Evolutionary conservation across 2,329 filamentous ascomycete genomes (phyloP).

Genomic region (Xylaria sp.): DNA sequence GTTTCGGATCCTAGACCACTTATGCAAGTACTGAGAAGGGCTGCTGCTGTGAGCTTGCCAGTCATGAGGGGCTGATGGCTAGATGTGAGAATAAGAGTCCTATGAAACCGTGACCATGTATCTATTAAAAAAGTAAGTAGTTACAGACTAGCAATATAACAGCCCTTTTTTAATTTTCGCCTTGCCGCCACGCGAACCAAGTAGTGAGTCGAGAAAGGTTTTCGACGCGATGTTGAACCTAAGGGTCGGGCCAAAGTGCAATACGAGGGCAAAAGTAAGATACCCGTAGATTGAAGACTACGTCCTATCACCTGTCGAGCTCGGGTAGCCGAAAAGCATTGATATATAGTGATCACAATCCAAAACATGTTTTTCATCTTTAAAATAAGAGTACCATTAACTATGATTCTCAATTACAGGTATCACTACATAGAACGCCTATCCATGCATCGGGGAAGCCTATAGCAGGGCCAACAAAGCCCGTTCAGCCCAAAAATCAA

Average conservation of each 20-base stretch:
- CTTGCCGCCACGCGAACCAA: not conserved
- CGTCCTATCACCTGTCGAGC: not conserved
- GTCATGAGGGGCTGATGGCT: too few species aligned
- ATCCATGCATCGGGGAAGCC: conserved; percentile 30
- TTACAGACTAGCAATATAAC: too few species aligned
- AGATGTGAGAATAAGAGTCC: too few species aligned
- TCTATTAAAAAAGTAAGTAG: too few species aligned
- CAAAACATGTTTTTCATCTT: not conserved
- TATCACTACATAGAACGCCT: conserved; percentile 27
- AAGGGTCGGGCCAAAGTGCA: not conserved
- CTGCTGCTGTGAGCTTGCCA: too few species aligned
- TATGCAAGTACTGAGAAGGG: too few species aligned
- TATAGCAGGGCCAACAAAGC: not conserved
- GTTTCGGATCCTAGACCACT: too few species aligned
- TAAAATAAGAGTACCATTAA: conserved; percentile 25
- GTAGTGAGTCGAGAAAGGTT: not conserved
- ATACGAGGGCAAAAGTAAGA: not conserved
- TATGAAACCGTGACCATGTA: too few species aligned
- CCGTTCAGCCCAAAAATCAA: conserved; percentile 9
- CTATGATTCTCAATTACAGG: conserved; percentile 6
- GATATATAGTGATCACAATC: not conserved
- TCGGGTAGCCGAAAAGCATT: not conserved
- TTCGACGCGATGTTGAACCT: not conserved
- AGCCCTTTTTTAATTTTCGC: too few species aligned
- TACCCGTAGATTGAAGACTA: not conserved